These are phyloP conservation scores for Lepidium africanum DNA, from an alignment of 345 rosid species.

Conservation along the genomic window DNA sequence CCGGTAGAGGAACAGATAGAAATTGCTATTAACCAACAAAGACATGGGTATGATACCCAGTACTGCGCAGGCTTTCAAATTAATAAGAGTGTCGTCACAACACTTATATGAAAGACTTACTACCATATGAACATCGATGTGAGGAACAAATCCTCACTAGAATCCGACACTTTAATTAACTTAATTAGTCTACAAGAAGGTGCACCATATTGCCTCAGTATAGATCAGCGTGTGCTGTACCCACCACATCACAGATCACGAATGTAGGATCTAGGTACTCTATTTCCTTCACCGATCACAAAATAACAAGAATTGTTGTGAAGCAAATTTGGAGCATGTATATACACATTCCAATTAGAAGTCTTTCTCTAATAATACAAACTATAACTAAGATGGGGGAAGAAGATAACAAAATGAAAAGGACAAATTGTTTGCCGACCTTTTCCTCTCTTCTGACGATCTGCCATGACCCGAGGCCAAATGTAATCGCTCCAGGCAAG, in stretches of 20 bases:
- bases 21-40: neutral
- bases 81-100: neutral
- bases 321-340: neutral
- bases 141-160: neutral
- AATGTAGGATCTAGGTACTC: neutral
- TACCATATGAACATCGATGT: neutral
- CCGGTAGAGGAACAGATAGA: neutral
- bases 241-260: neutral
- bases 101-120: neutral
- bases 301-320: neutral
- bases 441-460: conserved; percentile 85
- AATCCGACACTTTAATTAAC: neutral
- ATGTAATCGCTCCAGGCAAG: conserved; percentile 81
- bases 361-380: neutral
- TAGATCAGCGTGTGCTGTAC: neutral
- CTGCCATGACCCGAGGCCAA: conserved; percentile 99
- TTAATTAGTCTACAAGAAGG: neutral
- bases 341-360: neutral
- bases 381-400: neutral
- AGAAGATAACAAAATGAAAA: neutral
- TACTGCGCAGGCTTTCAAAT: neutral
- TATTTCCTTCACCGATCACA: neutral
- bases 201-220: neutral
- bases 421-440: conserved; percentile 30
- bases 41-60: neutral